These are phyloP conservation scores for Coleophoma eucalyptorum DNA, from an alignment of 2,329 filamentous ascomycete genomes.

Conservation along the genomic window DNA sequence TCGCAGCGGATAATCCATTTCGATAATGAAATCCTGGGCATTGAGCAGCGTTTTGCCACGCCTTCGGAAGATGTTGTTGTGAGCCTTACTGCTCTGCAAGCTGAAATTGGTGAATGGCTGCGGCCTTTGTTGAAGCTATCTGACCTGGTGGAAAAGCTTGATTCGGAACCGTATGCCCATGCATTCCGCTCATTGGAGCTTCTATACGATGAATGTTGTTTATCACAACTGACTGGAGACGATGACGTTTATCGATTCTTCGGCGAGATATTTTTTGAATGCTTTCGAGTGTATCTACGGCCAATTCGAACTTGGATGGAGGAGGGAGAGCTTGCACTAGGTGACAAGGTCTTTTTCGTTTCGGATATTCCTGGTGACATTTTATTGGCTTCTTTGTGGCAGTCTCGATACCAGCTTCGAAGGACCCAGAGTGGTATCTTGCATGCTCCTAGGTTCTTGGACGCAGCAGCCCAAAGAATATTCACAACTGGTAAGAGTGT, in stretches of 20 bases:
- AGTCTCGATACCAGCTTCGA: constrained; percentile 67
- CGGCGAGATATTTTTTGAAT: constrained; percentile 70
- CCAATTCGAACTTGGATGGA: constrained; percentile 85
- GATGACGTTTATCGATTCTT: constrained; percentile 57
- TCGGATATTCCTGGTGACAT: constrained; percentile 51
- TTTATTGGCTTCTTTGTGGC: constrained; percentile 68
- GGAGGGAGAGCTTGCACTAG: constrained; percentile 62
- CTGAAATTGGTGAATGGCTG: constrained; percentile 50
- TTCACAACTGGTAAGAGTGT: constrained; percentile 88
- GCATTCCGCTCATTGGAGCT: constrained; percentile 75
- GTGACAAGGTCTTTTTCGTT: constrained; percentile 74
- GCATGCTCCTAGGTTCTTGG: constrained; percentile 72
- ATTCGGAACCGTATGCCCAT: constrained; percentile 30
- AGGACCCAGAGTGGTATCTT: constrained; percentile 54
- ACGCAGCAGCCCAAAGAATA: constrained; percentile 64
- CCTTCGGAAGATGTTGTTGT: constrained; percentile 51
- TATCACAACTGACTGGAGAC: constrained; percentile 67
- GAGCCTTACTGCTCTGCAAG: constrained; percentile 61
- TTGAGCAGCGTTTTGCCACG: constrained; percentile 59
- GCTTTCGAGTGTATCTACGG: constrained; percentile 76
- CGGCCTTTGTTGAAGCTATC: constrained; percentile 57
- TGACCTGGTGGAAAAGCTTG: constrained; percentile 55
- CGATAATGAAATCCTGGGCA: constrained; percentile 50
- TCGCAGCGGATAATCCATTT: constrained; percentile 48
- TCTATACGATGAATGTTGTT: constrained; percentile 66